Percentiles rank a stretch among this genome's conserved stretches.
These are phyloP conservation scores for Backusella macrospora DNA, from an alignment of 192 early-diverging fungal genomes.

Conservation along the genomic window DNA sequence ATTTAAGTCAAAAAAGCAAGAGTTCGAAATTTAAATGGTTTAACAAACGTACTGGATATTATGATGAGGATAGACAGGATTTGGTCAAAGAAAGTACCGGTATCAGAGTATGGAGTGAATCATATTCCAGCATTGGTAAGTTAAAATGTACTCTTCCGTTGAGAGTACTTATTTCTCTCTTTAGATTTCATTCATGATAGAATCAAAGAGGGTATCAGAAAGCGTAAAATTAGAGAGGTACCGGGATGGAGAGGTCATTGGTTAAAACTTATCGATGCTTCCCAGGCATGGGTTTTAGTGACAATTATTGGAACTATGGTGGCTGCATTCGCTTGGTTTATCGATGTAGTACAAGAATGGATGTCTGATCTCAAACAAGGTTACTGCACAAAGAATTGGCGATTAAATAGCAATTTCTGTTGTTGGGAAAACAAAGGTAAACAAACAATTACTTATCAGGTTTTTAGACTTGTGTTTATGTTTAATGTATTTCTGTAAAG, in stretches of 20 bases:
- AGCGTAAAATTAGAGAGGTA: conserved; percentile 55
- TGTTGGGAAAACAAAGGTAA: conserved; percentile 70
- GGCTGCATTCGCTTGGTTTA: conserved; percentile 68
- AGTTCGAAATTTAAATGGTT: conserved; percentile 22
- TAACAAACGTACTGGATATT: conserved; percentile 41
- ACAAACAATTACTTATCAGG: neutral
- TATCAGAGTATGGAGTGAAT: conserved; percentile 61
- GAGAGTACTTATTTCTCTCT: neutral
- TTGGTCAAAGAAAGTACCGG: conserved; percentile 57
- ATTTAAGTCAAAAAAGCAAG: neutral
- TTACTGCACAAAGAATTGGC: conserved; percentile 77
- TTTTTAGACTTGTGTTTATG: neutral
- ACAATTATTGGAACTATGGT: conserved; percentile 63
- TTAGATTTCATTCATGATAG: conserved; percentile 92
- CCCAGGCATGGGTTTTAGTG: conserved; percentile 88
- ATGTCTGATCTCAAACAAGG: conserved; percentile 84
- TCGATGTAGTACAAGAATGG: conserved; percentile 79
- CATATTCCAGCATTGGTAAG: conserved; percentile 62
- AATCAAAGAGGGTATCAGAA: conserved; percentile 77
- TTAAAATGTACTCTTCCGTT: neutral
- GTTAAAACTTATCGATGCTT: conserved; percentile 68
- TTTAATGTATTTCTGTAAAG: conserved; percentile 15
- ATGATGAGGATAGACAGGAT: conserved; percentile 54
- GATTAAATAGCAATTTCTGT: conserved; percentile 77
- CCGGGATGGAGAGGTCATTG: conserved; percentile 64